Conservation (phyloP, 129 eudicot genomes). For the Escallonia rubra region DNA sequence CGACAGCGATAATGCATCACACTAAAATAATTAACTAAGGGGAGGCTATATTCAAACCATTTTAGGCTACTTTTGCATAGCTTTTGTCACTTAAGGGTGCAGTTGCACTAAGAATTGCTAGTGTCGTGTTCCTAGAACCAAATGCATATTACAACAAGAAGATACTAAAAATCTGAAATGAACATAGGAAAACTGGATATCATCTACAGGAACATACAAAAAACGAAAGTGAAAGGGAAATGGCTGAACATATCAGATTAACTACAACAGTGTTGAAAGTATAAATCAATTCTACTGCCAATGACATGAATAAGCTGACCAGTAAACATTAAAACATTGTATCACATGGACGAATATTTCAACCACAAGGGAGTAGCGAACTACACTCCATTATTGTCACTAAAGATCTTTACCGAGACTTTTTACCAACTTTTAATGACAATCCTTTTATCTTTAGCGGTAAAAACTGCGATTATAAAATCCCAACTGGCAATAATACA, state of each 20-base stretch:
- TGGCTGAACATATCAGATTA: background rate
- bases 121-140: background rate
- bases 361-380: too few species aligned
- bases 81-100: background rate
- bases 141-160: background rate
- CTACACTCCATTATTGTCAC: too few species aligned
- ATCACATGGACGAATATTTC: background rate
- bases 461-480: too few species aligned
- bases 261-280: background rate
- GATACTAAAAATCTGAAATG: too few species aligned
- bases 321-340: too few species aligned
- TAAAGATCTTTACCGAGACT: too few species aligned
- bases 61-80: background rate
- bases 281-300: background rate
- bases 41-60: background rate
- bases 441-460: too few species aligned
- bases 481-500: background rate
- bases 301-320: background rate
- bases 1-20: background rate
- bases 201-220: background rate
- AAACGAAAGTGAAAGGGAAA: background rate
- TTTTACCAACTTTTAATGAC: too few species aligned
- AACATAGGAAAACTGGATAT: too few species aligned
- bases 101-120: background rate
- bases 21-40: conserved; percentile 8